phyloP scores from a whole-genome alignment of 75 land plant species.

The Pinus tabuliformis region DNA sequence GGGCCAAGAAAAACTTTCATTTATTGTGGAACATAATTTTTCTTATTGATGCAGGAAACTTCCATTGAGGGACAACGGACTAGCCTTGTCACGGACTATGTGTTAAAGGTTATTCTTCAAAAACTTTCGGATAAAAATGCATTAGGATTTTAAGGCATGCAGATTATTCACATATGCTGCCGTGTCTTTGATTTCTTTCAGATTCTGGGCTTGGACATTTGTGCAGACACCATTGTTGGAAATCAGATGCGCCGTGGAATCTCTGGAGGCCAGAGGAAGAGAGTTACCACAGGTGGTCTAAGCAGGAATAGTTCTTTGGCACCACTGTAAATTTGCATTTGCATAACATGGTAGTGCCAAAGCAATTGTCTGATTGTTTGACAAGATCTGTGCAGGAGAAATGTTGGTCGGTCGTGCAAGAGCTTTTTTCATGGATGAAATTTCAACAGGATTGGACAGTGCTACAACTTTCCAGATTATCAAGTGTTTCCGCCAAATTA shows the following conservation, averaged over 20 bases:
- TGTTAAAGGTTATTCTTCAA: conserved; percentile 24
- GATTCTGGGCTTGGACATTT: conserved; percentile 32
- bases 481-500: conserved; percentile 35
- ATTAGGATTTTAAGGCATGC: background rate
- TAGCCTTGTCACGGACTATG: conserved; percentile 35
- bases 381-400: conserved; percentile 18
- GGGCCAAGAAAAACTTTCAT: background rate
- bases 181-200: conserved; percentile 22
- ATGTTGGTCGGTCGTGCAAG: conserved; percentile 30
- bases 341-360: conserved; percentile 26
- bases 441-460: conserved; percentile 67
- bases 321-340: background rate
- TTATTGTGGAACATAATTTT: background rate
- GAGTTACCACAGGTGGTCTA: conserved; percentile 60
- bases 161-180: conserved; percentile 61
- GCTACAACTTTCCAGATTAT: conserved; percentile 71
- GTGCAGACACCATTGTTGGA: conserved; percentile 39
- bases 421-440: conserved; percentile 54
- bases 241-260: conserved; percentile 72
- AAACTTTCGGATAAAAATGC: background rate
- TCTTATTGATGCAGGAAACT: conserved; percentile 17
- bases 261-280: conserved; percentile 84
- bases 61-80: conserved; percentile 26
- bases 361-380: background rate
- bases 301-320: conserved; percentile 30